Conservation (phyloP, 805 yeast species). For the Nakazawaea wyomingensis region DNA sequence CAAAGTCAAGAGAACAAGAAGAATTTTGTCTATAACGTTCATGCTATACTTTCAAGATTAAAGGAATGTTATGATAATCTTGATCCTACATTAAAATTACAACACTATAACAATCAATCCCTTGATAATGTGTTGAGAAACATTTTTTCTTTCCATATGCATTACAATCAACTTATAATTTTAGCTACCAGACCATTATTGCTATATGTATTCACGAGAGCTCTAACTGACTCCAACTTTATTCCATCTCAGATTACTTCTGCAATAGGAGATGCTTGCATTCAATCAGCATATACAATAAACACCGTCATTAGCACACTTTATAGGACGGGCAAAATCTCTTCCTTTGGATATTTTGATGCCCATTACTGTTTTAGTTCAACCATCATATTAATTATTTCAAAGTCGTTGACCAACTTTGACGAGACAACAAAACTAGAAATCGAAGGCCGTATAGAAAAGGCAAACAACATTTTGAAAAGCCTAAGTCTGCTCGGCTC, state of each 20-base stretch:
- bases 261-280: slow-evolving; percentile 13
- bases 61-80: slow-evolving; percentile 11
- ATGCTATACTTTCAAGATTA: slow-evolving; percentile 7
- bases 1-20: not conserved
- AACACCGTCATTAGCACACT: slow-evolving; percentile 9
- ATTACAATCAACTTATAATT: slow-evolving; percentile 11
- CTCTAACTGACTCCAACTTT: slow-evolving; percentile 1
- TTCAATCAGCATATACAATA: slow-evolving; percentile 10
- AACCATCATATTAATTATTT: slow-evolving; percentile 10
- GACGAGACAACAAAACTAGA: not conserved
- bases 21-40: slow-evolving; percentile 10
- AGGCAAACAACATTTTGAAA: slow-evolving; percentile 1
- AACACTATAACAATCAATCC: slow-evolving; percentile 5
- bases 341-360: slow-evolving; percentile 12
- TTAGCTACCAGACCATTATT: slow-evolving; percentile 12
- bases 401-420: slow-evolving; percentile 1
- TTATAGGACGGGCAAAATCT: slow-evolving; percentile 5
- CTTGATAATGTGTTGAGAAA: slow-evolving; percentile 5
- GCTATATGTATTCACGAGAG: slow-evolving; percentile 7
- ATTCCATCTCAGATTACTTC: slow-evolving; percentile 8
- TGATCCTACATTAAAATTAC: slow-evolving; percentile 12
- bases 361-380: slow-evolving; percentile 13
- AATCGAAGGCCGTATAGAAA: slow-evolving; percentile 1
- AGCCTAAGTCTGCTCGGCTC: slow-evolving; percentile 3
- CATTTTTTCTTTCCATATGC: slow-evolving; percentile 13